Evolutionary conservation across 164 flowering plant genomes (phyloP).

Genomic region (Hamamelis virginiana): DNA sequence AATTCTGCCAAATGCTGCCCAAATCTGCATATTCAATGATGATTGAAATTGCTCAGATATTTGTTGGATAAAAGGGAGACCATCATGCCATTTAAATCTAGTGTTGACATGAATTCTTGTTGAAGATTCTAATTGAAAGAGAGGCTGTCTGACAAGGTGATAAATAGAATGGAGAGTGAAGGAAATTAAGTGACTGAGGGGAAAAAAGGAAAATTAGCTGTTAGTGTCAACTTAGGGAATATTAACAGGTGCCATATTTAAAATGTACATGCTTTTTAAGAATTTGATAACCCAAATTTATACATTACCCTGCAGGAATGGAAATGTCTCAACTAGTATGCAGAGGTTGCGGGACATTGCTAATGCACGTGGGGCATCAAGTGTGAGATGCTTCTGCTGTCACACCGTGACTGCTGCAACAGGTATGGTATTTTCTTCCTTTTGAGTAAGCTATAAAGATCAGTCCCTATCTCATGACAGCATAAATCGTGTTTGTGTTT

Average conservation of each 20-base stretch:
- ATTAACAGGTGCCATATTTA: neutral
- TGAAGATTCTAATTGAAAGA: neutral
- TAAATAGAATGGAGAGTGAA: neutral
- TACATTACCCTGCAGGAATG: constrained; percentile 44
- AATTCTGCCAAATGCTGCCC: no score
- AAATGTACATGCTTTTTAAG: no score
- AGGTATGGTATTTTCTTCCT: constrained; percentile 37
- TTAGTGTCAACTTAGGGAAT: neutral
- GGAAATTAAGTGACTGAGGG: neutral
- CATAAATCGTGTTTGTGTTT: neutral
- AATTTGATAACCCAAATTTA: neutral
- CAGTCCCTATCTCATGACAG: neutral
- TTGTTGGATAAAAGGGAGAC: neutral
- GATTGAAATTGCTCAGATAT: no score
- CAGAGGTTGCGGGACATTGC: constrained; percentile 84
- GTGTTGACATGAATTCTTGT: neutral
- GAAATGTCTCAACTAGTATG: constrained; percentile 91
- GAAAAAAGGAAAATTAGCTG: neutral
- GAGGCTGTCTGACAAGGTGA: neutral
- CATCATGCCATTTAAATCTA: neutral
- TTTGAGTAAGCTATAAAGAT: neutral
- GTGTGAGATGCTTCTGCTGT: constrained; percentile 98
- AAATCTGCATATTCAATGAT: no score
- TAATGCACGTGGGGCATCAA: constrained; percentile 93
- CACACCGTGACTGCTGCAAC: constrained; percentile 77